phyloP scores from a whole-genome alignment of 1,284 basidiomycete genomes.

The Wallemia mellicola region DNA sequence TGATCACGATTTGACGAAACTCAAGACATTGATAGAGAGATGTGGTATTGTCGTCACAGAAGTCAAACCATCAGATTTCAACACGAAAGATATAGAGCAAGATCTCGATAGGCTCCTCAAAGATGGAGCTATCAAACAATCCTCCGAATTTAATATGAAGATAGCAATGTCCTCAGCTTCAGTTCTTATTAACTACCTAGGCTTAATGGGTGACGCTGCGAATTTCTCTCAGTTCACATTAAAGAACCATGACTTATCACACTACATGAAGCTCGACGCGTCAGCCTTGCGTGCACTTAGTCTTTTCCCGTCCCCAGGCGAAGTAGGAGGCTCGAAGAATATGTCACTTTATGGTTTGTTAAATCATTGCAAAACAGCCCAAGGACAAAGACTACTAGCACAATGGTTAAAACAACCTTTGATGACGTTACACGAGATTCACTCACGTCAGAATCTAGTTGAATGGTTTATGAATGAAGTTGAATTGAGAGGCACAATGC shows the following conservation, averaged over 20 bases:
- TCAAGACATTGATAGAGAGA: conserved; percentile 54
- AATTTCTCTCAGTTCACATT: conserved; percentile 60
- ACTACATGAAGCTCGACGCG: conserved; percentile 85
- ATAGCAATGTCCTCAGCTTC: conserved; percentile 47
- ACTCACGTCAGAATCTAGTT: conserved; percentile 56
- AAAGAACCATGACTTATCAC: conserved; percentile 62
- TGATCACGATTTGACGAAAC: conserved; percentile 59
- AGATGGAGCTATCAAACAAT: conserved; percentile 12
- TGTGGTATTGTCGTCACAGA: conserved; percentile 77
- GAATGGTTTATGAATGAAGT: conserved; percentile 58
- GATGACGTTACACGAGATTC: conserved; percentile 73
- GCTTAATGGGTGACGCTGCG: conserved; percentile 45
- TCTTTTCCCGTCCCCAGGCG: conserved; percentile 41
- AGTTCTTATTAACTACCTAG: conserved; percentile 56
- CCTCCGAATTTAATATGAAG: conserved; percentile 41
- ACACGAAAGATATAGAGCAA: conserved; percentile 45
- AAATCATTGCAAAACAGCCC: conserved; percentile 87
- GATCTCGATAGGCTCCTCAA: conserved; percentile 50
- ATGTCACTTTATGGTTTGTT: conserved; percentile 66
- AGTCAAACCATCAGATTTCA: conserved; percentile 61
- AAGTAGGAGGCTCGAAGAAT: conserved; percentile 29
- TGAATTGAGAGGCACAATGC: conserved; percentile 35
- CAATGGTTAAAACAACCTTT: conserved; percentile 94
- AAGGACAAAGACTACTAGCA: conserved; percentile 65
- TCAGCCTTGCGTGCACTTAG: conserved; percentile 76